Percentiles rank a stretch among this genome's conserved stretches.
Conservation (phyloP, 305 asterid genomes). For the Plantago lanceolata region DNA sequence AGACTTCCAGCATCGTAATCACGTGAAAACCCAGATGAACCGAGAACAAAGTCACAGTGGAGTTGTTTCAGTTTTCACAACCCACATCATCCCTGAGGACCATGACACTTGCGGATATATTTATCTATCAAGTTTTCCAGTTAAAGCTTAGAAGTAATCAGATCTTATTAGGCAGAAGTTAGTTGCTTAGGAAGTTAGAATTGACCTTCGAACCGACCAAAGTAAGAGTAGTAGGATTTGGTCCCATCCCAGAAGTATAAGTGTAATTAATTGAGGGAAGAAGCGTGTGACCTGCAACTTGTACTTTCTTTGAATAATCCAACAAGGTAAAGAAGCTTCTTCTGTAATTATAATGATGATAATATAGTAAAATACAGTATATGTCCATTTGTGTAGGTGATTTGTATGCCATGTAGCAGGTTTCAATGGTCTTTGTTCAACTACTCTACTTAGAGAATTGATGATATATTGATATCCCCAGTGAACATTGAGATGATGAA, state of each 20-base stretch:
- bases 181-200: neutral
- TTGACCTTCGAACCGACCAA: constrained; percentile 6
- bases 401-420: neutral
- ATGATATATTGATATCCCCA: neutral
- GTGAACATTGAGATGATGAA: neutral
- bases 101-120: neutral
- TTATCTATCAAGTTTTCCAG: neutral
- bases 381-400: neutral
- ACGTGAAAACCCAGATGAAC: neutral
- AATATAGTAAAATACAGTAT: no score
- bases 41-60: neutral
- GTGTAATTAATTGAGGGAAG: neutral
- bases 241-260: no score
- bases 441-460: neutral
- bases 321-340: neutral
- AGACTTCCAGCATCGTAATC: neutral
- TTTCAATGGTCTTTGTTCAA: constrained; percentile 5
- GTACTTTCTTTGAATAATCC: neutral
- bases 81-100: no score
- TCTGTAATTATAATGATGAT: no score
- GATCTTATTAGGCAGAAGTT: neutral
- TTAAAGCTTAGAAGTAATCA: neutral
- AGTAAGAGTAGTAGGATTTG: neutral
- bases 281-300: constrained; percentile 11
- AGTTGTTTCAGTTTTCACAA: neutral